Conservation (phyloP, 2,329 filamentous ascomycete species). For the Hymenoscyphus albidus region DNA sequence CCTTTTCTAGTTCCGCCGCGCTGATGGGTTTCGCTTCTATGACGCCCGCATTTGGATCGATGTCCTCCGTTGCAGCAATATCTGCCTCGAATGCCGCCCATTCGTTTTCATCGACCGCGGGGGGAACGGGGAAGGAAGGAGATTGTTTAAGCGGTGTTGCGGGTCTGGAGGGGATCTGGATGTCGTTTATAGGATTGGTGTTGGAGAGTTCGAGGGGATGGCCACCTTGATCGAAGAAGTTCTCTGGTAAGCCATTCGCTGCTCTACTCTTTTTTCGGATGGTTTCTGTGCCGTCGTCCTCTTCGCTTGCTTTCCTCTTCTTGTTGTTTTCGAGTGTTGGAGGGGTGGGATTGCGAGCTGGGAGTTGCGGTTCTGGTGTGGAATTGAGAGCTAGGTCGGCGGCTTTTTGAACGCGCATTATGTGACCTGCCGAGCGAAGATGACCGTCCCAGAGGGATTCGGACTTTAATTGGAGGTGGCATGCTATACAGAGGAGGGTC, state of each 20-base stretch:
- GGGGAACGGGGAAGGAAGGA: constrained; percentile 37
- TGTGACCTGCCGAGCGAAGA: constrained; percentile 45
- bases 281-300: constrained; percentile 39
- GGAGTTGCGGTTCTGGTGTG: constrained; percentile 14
- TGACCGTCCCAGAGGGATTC: constrained; percentile 67
- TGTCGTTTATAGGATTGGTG: constrained; percentile 39
- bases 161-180: constrained; percentile 60
- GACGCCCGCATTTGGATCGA: constrained; percentile 47
- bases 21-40: constrained; percentile 68
- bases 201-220: constrained; percentile 35
- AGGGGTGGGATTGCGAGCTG: neutral
- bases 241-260: constrained; percentile 35
- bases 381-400: neutral
- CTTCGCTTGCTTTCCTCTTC: constrained; percentile 47
- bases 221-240: constrained; percentile 33
- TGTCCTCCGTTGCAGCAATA: constrained; percentile 50
- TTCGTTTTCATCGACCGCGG: constrained; percentile 67
- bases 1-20: constrained; percentile 57
- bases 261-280: constrained; percentile 43
- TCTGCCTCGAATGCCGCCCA: constrained; percentile 88
- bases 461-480: constrained; percentile 59
- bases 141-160: constrained; percentile 51
- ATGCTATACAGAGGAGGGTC: constrained; percentile 64
- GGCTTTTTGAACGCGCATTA: constrained; percentile 36
- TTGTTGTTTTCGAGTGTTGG: constrained; percentile 25